Percentiles rank a stretch among this genome's conserved stretches.
phyloP scores from a whole-genome alignment of 371 early-diverging fungal species.

The Zychaea mexicana region DNA sequence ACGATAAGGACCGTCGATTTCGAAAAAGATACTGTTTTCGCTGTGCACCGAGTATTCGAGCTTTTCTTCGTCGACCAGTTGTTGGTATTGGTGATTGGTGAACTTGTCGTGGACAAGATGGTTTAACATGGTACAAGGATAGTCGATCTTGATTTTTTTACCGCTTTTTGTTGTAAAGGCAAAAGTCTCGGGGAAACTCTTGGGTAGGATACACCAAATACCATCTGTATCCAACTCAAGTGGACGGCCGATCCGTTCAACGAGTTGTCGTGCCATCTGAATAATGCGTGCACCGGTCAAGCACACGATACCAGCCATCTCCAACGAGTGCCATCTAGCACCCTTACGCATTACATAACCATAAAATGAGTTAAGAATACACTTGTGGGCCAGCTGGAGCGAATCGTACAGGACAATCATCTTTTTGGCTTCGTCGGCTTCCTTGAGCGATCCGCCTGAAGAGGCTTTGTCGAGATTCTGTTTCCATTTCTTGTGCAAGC shows the following conservation, averaged over 20 bases:
- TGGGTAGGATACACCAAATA: conserved; percentile 99
- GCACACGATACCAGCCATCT: conserved; percentile 99
- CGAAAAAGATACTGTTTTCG: conserved; percentile 99
- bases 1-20: conserved; percentile 99
- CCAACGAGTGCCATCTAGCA: conserved; percentile 99
- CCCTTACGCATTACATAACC: conserved; percentile 99
- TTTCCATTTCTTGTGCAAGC: conserved; percentile 90
- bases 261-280: conserved; percentile 91
- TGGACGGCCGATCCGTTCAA: conserved; percentile 96
- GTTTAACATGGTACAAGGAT: conserved; percentile 98
- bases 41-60: conserved; percentile 72
- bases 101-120: conserved; percentile 96
- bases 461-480: conserved; percentile 76
- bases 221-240: conserved; percentile 99
- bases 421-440: conserved; percentile 87
- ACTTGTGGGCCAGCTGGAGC: conserved; percentile 99
- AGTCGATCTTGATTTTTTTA: conserved; percentile 84
- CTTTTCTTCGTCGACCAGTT: conserved; percentile 57
- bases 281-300: conserved; percentile 97
- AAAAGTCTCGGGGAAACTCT: conserved; percentile 93
- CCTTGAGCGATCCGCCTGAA: conserved; percentile 67
- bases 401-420: conserved; percentile 97
- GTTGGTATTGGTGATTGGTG: conserved; percentile 98
- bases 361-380: conserved; percentile 99
- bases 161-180: conserved; percentile 79